Conservation (phyloP, 768 basidiomycete genomes). For the Hortiboletus flavorubellus region DNA sequence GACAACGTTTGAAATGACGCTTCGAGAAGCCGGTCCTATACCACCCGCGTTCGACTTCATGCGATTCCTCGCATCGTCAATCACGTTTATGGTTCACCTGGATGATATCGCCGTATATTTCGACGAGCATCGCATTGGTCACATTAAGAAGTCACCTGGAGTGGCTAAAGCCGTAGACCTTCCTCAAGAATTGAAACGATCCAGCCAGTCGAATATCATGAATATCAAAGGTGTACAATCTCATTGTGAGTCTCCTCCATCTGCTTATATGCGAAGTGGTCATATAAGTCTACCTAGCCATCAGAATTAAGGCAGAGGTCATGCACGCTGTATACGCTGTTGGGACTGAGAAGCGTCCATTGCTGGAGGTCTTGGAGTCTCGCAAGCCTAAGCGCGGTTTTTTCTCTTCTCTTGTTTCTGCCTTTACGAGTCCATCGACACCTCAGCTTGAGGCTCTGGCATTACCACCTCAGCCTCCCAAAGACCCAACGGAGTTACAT, state of each 20-base stretch:
- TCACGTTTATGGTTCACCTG: constrained; percentile 89
- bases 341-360: constrained; percentile 39
- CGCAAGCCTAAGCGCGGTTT: constrained; percentile 39
- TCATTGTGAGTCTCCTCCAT: constrained; percentile 46
- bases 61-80: constrained; percentile 83
- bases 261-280: not conserved
- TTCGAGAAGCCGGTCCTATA: constrained; percentile 77
- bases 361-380: constrained; percentile 29
- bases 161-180: constrained; percentile 47
- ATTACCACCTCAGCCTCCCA: constrained; percentile 13
- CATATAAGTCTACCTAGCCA: constrained; percentile 37
- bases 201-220: constrained; percentile 65
- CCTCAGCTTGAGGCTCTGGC: constrained; percentile 10
- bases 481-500: constrained; percentile 24
- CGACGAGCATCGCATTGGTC: constrained; percentile 69
- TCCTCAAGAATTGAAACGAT: constrained; percentile 51
- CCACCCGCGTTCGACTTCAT: constrained; percentile 84
- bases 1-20: constrained; percentile 88
- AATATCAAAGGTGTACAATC: constrained; percentile 58
- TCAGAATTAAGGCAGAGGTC: constrained; percentile 9
- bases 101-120: constrained; percentile 76
- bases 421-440: constrained; percentile 18
- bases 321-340: constrained; percentile 13
- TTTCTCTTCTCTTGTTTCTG: constrained; percentile 40
- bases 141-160: constrained; percentile 61